Percentiles rank a stretch among this genome's conserved stretches.
Conservation (phyloP, 2,329 filamentous ascomycete genomes). For the Trichophaea hybrida region DNA sequence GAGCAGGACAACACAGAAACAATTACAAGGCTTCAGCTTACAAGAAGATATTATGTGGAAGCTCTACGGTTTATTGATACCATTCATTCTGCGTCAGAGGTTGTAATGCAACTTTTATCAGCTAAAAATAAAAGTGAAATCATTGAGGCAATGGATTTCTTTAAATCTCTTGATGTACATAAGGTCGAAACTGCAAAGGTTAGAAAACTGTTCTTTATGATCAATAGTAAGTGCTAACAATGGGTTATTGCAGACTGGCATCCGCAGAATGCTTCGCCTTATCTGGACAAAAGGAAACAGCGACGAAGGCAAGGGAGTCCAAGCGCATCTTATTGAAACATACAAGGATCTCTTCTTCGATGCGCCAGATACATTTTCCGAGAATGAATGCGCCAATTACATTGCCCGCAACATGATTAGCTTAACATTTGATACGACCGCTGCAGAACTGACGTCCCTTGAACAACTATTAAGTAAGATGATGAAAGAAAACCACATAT, state of each 20-base stretch:
- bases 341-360: conserved; percentile 95
- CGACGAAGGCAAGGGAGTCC: conserved; percentile 95
- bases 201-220: neutral
- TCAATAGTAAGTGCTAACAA: neutral
- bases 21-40: conserved; percentile 74
- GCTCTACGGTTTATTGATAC: conserved; percentile 88
- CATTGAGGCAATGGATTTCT: conserved; percentile 98
- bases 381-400: conserved; percentile 87
- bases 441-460: conserved; percentile 84
- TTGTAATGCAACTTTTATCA: conserved; percentile 73
- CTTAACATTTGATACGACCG: conserved; percentile 75
- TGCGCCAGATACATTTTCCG: conserved; percentile 71
- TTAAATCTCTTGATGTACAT: conserved; percentile 88
- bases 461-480: conserved; percentile 92
- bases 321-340: conserved; percentile 90
- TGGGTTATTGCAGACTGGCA: conserved; percentile 44
- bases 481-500: conserved; percentile 85
- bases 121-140: conserved; percentile 97
- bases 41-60: conserved; percentile 81
- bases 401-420: conserved; percentile 98
- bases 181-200: conserved; percentile 80
- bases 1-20: conserved; percentile 60
- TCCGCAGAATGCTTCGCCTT: conserved; percentile 84
- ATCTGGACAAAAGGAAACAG: conserved; percentile 99
- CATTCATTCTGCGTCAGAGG: conserved; percentile 64